phyloP scores from a whole-genome alignment of 2,329 filamentous ascomycete species.

The Aureobasidium subglaciale region DNA sequence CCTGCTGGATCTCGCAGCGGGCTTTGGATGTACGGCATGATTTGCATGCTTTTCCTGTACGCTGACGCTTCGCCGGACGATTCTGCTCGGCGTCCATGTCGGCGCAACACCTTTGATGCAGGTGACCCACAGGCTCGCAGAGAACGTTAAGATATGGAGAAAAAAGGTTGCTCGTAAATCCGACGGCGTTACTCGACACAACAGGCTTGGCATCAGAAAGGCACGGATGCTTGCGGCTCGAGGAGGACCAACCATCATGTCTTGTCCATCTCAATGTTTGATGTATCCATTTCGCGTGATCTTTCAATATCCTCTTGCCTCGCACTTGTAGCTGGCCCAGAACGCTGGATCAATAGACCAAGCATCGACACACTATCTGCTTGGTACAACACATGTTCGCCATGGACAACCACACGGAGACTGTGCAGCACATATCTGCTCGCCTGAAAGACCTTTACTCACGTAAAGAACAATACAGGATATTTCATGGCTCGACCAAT shows the following conservation, averaged over 20 bases:
- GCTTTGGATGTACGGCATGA: conserved; percentile 12
- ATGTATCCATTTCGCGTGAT: too few relatives aligned
- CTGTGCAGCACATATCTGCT: conserved; percentile 40
- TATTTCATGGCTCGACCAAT: conserved; percentile 71
- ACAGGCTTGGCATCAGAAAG: neutral
- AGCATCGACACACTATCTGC: neutral
- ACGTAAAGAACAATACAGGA: conserved; percentile 55
- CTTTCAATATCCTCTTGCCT: too few relatives aligned
- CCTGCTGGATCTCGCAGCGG: neutral
- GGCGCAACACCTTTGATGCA: neutral
- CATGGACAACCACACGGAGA: conserved; percentile 36
- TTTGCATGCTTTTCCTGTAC: conserved; percentile 3
- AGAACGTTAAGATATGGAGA: neutral
- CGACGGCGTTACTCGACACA: neutral
- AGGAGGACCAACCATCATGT: too few relatives aligned
- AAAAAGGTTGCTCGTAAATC: neutral
- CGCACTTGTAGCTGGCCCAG: too few relatives aligned
- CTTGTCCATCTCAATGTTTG: too few relatives aligned
- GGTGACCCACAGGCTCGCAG: neutral
- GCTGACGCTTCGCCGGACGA: neutral
- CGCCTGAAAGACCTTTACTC: conserved; percentile 44
- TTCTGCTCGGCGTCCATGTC: neutral
- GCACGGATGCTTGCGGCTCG: neutral
- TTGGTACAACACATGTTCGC: neutral
- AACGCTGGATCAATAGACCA: too few relatives aligned